phyloP scores from a whole-genome alignment of 2,329 filamentous ascomycete genomes.

The Cordyceps cateniannulata region DNA sequence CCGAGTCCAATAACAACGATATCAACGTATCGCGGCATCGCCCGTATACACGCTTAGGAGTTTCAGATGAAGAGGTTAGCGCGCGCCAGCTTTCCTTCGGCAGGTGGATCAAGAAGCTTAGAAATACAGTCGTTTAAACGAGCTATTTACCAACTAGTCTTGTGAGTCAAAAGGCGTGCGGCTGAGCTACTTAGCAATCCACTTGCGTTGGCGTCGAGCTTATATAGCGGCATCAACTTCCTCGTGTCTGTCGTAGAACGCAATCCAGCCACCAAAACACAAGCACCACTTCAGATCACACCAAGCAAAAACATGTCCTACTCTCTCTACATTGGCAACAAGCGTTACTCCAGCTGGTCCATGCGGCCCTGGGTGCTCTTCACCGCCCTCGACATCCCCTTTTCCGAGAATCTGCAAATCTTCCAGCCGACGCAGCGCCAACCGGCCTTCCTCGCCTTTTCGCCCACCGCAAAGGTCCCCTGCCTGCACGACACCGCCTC shows the following conservation, averaged over 20 bases:
- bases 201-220: background rate
- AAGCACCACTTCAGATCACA: background rate
- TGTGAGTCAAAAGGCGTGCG: constrained; percentile 5
- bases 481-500: constrained; percentile 28
- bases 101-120: constrained; percentile 2
- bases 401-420: constrained; percentile 31
- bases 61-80: background rate
- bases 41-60: background rate
- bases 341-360: constrained; percentile 41
- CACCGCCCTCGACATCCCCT: constrained; percentile 35
- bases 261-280: background rate
- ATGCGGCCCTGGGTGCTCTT: constrained; percentile 41
- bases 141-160: background rate
- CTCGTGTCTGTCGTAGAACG: background rate
- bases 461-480: constrained; percentile 36
- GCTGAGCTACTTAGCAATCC: background rate
- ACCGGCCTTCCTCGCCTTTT: constrained; percentile 31
- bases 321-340: constrained; percentile 36
- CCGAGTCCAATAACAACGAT: background rate
- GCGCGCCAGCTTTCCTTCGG: background rate
- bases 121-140: background rate
- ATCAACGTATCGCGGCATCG: background rate
- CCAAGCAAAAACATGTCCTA: constrained; percentile 26
- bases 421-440: constrained; percentile 26
- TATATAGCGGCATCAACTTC: background rate